A percentile compares a stretch with the other conserved stretches of the same genome.
phyloP scores from a whole-genome alignment of 495 filamentous ascomycete species.

The Neurospora tetraspora region DNA sequence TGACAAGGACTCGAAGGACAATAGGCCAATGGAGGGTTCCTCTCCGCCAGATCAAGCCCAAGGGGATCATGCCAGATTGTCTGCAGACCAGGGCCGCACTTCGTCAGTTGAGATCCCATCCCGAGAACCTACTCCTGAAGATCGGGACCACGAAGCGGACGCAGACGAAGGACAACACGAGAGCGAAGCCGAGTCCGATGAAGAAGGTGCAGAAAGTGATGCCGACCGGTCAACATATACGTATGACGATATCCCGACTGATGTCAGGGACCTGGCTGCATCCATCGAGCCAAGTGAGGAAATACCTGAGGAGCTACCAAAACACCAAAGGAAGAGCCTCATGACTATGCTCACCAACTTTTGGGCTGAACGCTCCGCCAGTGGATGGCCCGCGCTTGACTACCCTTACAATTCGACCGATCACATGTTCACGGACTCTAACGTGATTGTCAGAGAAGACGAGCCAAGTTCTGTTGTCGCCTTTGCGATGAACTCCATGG shows the following conservation, averaged over 20 bases:
- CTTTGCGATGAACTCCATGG: conserved; percentile 74
- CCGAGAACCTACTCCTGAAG: conserved; percentile 22
- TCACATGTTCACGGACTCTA: conserved; percentile 95
- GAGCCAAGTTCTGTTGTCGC: conserved; percentile 95
- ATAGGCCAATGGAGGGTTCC: conserved; percentile 6
- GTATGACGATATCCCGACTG: conserved; percentile 49
- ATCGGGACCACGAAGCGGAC: conserved; percentile 38
- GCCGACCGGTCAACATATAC: conserved; percentile 44
- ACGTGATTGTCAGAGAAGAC: conserved; percentile 94
- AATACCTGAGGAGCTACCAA: conserved; percentile 66
- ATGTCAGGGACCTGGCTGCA: conserved; percentile 46
- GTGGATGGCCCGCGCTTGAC: conserved; percentile 88
- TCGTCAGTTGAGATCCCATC: conserved; percentile 14
- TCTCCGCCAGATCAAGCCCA: conserved; percentile 18
- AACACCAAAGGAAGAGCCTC: conserved; percentile 81
- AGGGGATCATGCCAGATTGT: background rate
- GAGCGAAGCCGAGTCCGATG: conserved; percentile 52
- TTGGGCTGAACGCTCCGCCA: conserved; percentile 95
- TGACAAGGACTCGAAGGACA: conserved; percentile 14
- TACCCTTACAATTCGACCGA: conserved; percentile 83
- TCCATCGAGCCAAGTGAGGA: conserved; percentile 55
- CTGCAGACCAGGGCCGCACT: background rate
- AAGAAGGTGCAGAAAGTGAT: conserved; percentile 63
- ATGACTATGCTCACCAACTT: conserved; percentile 94
- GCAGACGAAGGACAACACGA: conserved; percentile 37